Percentiles rank a stretch among this genome's conserved stretches.
These are phyloP conservation scores for Podospora fimiseda DNA, from an alignment of 495 filamentous ascomycete genomes.

Conservation along the genomic window DNA sequence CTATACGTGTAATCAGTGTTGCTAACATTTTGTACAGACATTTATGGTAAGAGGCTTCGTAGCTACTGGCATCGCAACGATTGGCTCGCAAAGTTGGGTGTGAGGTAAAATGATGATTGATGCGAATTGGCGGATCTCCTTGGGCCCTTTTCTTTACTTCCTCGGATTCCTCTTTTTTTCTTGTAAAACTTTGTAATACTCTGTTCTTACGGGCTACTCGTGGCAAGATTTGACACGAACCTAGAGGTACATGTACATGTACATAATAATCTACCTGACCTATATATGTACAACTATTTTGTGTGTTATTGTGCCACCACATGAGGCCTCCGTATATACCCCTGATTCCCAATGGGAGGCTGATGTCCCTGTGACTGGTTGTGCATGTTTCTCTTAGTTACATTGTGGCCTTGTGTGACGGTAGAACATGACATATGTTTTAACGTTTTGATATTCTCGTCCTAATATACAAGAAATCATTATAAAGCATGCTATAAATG, in stretches of 20 bases:
- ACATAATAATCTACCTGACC: not conserved
- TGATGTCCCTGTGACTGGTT: no score
- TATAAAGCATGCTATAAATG: no score
- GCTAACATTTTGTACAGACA: constrained; percentile 43
- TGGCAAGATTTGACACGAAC: not conserved
- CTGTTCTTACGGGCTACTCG: not conserved
- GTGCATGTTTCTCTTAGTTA: no score
- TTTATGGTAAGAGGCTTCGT: constrained; percentile 74
- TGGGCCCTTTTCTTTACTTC: not conserved
- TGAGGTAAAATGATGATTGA: not conserved
- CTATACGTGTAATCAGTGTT: not conserved
- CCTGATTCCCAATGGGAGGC: no score
- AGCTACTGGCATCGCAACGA: constrained; percentile 66
- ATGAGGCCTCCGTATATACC: no score
- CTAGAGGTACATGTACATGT: not conserved
- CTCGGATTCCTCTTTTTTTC: constrained; percentile 4
- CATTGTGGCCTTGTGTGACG: no score
- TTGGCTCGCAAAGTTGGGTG: constrained; percentile 35
- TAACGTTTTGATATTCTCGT: no score
- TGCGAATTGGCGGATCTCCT: not conserved
- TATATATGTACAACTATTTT: no score
- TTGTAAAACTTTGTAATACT: not conserved
- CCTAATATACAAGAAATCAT: no score
- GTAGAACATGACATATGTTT: no score
- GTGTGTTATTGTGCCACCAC: no score